Percentiles rank a stretch among this genome's conserved stretches.
phyloP scores from a whole-genome alignment of 2,329 filamentous ascomycete species.

The Phaeosphaeriaceae sp. region DNA sequence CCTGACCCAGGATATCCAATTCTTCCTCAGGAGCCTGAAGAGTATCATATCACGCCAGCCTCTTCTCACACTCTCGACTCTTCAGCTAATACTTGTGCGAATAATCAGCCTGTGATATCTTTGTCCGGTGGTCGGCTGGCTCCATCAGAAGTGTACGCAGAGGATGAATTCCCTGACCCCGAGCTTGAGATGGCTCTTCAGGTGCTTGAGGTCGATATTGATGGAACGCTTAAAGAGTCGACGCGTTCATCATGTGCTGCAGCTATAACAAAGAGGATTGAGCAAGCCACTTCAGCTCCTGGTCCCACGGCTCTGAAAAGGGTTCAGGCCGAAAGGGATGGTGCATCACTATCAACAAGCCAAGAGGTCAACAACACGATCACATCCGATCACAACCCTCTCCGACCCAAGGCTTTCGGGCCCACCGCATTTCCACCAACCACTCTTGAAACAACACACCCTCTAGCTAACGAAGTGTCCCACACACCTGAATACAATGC shows the following conservation, averaged over 20 bases:
- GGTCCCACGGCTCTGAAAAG: neutral
- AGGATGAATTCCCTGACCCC: slow-evolving; percentile 32
- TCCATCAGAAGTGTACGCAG: neutral
- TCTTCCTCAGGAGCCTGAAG: slow-evolving; percentile 9
- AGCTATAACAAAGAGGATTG: too few relatives aligned
- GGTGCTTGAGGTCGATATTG: neutral
- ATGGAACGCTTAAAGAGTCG: slow-evolving; percentile 11
- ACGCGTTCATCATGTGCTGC: neutral
- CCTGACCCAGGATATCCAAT: slow-evolving; percentile 23
- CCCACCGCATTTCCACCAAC: neutral
- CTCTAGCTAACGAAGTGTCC: slow-evolving; percentile 1
- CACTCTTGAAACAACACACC: neutral
- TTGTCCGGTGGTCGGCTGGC: neutral
- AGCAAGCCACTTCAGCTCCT: neutral
- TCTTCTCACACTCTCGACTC: neutral
- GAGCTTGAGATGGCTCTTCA: slow-evolving; percentile 21
- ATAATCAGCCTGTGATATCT: neutral
- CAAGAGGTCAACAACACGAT: neutral
- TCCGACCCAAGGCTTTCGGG: neutral
- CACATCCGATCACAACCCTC: neutral
- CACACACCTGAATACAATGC: slow-evolving; percentile 27
- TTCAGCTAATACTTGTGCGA: neutral
- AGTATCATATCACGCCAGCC: neutral
- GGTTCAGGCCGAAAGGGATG: neutral
- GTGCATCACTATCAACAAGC: neutral